phyloP scores from a whole-genome alignment of 2,329 filamentous ascomycete genomes.

The Pseudopithomyces chartarum region DNA sequence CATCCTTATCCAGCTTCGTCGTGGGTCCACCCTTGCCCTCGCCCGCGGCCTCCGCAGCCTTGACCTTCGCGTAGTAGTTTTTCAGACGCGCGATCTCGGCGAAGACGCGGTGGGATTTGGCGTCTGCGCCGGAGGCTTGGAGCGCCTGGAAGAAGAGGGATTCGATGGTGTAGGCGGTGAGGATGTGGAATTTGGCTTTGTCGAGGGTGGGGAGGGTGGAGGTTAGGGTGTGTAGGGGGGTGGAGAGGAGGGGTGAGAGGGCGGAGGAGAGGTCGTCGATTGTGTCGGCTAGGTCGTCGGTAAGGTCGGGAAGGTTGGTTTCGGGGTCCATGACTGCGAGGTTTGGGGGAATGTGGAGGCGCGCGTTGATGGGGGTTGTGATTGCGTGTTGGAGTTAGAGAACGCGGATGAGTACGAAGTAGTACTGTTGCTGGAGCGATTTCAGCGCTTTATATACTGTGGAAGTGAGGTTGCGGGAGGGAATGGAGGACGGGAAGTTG shows the following conservation, averaged over 20 bases:
- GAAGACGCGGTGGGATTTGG: constrained; percentile 84
- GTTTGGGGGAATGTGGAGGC: background rate
- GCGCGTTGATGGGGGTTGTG: background rate
- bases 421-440: background rate
- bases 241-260: constrained; percentile 73
- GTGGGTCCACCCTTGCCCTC: constrained; percentile 58
- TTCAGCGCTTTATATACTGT: background rate
- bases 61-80: constrained; percentile 93
- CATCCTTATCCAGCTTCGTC: constrained; percentile 72
- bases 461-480: background rate
- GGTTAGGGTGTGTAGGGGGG: constrained; percentile 68
- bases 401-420: background rate
- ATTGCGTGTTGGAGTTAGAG: background rate
- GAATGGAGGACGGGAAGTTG: background rate
- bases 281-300: constrained; percentile 60
- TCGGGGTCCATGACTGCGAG: constrained; percentile 54
- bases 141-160: constrained; percentile 86
- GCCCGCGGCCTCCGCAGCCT: constrained; percentile 63
- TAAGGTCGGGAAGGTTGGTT: constrained; percentile 65
- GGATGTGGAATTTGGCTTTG: constrained; percentile 90
- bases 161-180: constrained; percentile 86
- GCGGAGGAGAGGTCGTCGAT: constrained; percentile 44
- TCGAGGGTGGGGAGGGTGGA: constrained; percentile 88
- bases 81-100: constrained; percentile 83
- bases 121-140: constrained; percentile 75